Conservation (phyloP, 495 filamentous ascomycete species). For the Daldinia decipiens region DNA sequence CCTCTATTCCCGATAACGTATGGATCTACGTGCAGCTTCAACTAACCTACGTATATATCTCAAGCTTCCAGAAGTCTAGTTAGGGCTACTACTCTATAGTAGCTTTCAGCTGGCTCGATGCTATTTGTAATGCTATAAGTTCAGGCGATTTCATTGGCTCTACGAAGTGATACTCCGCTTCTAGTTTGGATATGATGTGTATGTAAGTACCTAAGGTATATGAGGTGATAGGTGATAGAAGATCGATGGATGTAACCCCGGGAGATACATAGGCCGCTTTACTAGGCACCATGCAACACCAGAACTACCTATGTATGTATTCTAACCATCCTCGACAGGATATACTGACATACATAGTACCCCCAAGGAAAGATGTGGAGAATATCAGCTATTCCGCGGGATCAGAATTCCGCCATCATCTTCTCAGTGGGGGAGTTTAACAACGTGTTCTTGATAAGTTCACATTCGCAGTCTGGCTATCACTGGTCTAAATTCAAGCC, state of each 20-base stretch:
- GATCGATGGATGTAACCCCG: conserved; percentile 15
- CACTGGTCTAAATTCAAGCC: conserved; percentile 1
- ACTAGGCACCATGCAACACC: not conserved
- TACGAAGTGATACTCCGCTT: conserved; percentile 5
- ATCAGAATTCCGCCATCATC: conserved; percentile 27
- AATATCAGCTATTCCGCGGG: conserved; percentile 21
- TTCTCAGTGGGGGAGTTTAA: not conserved
- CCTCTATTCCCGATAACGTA: conserved; percentile 22
- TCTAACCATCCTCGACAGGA: conserved; percentile 2
- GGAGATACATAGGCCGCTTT: conserved; percentile 18
- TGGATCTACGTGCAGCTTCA: conserved; percentile 26
- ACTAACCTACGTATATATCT: conserved; percentile 8
- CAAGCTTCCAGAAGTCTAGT: not conserved
- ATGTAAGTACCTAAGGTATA: conserved; percentile 2
- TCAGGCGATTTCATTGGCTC: conserved; percentile 9
- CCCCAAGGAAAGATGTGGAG: conserved; percentile 23
- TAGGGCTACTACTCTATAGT: conserved; percentile 3
- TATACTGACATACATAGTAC: not conserved
- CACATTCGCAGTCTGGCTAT: conserved; percentile 15
- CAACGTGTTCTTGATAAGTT: not conserved
- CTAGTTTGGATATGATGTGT: conserved; percentile 14
- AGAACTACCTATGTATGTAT: too few relatives aligned
- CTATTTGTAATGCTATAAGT: conserved; percentile 29
- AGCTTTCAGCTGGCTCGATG: conserved; percentile 16
- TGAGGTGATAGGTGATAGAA: conserved; percentile 27